Evolutionary conservation across 2,329 filamentous ascomycete genomes (phyloP), one percentile per base, ranked within the genome.

Genomic region (Neophaeococcomyces mojaviensis): DNA sequence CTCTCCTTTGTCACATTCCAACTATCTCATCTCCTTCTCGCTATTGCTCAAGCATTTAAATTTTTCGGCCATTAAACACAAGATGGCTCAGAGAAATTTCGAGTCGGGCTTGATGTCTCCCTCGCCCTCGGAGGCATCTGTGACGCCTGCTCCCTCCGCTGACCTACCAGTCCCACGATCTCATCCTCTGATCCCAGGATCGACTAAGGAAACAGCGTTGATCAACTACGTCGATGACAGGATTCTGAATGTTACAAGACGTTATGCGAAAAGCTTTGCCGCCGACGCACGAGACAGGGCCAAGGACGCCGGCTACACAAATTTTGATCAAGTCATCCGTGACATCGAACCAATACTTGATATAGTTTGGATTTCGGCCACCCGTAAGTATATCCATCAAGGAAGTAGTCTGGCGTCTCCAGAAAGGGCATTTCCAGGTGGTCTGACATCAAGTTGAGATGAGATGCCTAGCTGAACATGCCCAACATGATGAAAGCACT

Each of bases 321-420:
- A 66, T 42, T 85, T 90, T 61, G 72, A 69, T 40, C 82, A 89
- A 58, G 76, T 88, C 3, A 86, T 79, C 44, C 77, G 70, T 47
- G 88, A 95, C 58, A 64, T 94, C 1, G 84, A 89, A 46, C 73
- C 74, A 4, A 62, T 95, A 10, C 68, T 94, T 13, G 84, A 94
- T 62, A 76, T 94, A 6, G 67, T 95, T 4, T 97, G 90, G 90
- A 76, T 87, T 18, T 87, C 82, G 24, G 87, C 85, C 8, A 95
- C 89, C 18, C 88, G 88, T 88, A 72, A 62, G 86, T 73, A 3
- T 20, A 39, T 35, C 33, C n/a, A 6, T 12, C n/a, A 7, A n/a
- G 39, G 33, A 20, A 28, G 28, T n/a, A 16, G 7, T n/a, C 39
- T 12, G n/a, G 6, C 8, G 30, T 39, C n/a, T 12, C 13, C 24